Evolutionary conservation across 2,329 filamentous ascomycete species (phyloP).

Genomic region (Trichoderma polysporum): DNA sequence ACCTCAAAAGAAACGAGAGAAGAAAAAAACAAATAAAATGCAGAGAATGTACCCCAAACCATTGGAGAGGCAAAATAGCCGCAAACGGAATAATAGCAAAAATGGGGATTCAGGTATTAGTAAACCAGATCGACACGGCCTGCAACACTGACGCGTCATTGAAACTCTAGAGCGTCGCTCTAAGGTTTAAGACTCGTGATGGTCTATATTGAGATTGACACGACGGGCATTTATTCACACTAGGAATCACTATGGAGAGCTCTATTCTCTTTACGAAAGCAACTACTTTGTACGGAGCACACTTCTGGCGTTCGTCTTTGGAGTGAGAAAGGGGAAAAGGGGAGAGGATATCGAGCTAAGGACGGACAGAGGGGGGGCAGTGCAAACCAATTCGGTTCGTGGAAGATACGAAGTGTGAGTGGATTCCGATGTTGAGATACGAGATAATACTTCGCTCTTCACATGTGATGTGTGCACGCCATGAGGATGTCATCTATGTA

Average conservation of each 20-base stretch:
- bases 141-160: conserved; percentile 1
- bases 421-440: neutral
- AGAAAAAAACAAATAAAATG: too few species aligned
- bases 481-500: too few species aligned
- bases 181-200: neutral
- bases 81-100: too few species aligned
- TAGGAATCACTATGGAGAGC: too few species aligned
- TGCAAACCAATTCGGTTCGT: neutral
- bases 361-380: neutral
- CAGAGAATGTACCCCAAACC: too few species aligned
- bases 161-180: neutral
- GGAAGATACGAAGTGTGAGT: conserved; percentile 17
- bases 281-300: neutral
- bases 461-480: neutral
- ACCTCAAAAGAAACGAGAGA: neutral
- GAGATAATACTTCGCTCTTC: neutral
- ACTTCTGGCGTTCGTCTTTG: too few species aligned
- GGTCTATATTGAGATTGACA: too few species aligned
- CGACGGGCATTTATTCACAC: neutral
- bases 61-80: too few species aligned
- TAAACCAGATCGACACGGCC: neutral
- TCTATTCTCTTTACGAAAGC: too few species aligned
- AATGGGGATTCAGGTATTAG: neutral
- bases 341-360: neutral
- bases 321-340: neutral